These are phyloP conservation scores for Truncatella angustata DNA, from an alignment of 2,329 filamentous ascomycete genomes.

Conservation along the genomic window DNA sequence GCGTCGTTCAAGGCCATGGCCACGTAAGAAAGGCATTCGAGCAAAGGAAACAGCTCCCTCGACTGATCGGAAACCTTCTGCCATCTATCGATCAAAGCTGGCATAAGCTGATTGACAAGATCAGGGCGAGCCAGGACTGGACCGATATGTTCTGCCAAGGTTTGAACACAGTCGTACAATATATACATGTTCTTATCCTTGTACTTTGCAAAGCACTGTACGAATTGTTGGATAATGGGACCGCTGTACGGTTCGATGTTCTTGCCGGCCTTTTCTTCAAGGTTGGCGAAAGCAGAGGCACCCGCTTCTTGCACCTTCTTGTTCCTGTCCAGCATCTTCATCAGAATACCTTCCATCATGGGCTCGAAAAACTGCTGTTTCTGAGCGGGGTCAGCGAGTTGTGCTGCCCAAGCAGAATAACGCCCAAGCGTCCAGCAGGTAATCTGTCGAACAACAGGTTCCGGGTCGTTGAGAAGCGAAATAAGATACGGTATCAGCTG, in stretches of 20 bases:
- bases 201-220: constrained; percentile 88
- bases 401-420: constrained; percentile 89
- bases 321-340: constrained; percentile 93
- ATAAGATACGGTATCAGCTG: constrained; percentile 90
- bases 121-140: constrained; percentile 76
- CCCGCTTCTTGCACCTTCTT: constrained; percentile 97
- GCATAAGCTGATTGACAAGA: constrained; percentile 86
- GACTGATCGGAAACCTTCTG: constrained; percentile 84
- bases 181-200: constrained; percentile 99
- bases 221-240: constrained; percentile 89
- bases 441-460: constrained; percentile 92
- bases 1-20: constrained; percentile 78
- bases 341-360: constrained; percentile 94
- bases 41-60: constrained; percentile 85
- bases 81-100: constrained; percentile 85
- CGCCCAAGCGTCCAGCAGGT: constrained; percentile 96
- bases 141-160: constrained; percentile 87
- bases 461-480: constrained; percentile 75
- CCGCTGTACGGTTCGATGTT: constrained; percentile 81
- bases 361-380: constrained; percentile 83
- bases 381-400: constrained; percentile 64
- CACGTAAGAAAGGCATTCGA: constrained; percentile 96
- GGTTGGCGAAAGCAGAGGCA: constrained; percentile 90
- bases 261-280: constrained; percentile 88
- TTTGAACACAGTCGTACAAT: constrained; percentile 97